Evolutionary conservation across 2,329 filamentous ascomycete species (phyloP), one percentile per base, ranked within the genome.

Genomic region (Aspergillus sojae): DNA sequence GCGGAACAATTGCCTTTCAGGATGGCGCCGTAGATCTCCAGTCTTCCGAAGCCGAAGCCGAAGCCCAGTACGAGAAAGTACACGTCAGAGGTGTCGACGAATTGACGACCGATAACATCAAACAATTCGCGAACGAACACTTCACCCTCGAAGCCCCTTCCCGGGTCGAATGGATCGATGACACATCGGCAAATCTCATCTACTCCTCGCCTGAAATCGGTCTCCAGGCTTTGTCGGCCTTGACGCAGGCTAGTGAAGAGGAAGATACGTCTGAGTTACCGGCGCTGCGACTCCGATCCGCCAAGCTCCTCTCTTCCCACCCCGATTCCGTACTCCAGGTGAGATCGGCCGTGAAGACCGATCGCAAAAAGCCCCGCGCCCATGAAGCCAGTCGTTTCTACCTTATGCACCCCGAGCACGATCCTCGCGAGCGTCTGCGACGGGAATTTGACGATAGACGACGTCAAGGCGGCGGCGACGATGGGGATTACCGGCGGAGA

Each of bases 81-180:
- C 90, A 97, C 77, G 82, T 99, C 58, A 88, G 89, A 64, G 94
- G 94, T 23, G 85, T 98, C 4, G 91, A 96, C 73, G 88, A 90
- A 50, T 82, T 98, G 74, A 92, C 90, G 36, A 93, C 93, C 32
- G 85, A 88, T 61, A 88, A 97, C 67, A 90, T 98, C 70, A 89
- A 91, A 70, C 83, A 85, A 63, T 97, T 93, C 71, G 87, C 92
- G 10, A 79, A 83, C 55, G 85, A 91, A 66, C 86, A 95, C 76
- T 93, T 86, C 72, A 80, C 83, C 41, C 75, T 78, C 16, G 82
- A 84, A 61, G 73, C 81, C 58, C 82, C 89, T 62, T 81, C 86
- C 61, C 85, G 86, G 65, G 83, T 97, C 67, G 93, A 98, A 80
- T 99, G 95, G 95, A 93, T 99, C 68, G 92, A 98, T 76, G 95